Conservation (phyloP, 2,329 filamentous ascomycete genomes). For the Monilinia vaccinii-corymbosi region DNA sequence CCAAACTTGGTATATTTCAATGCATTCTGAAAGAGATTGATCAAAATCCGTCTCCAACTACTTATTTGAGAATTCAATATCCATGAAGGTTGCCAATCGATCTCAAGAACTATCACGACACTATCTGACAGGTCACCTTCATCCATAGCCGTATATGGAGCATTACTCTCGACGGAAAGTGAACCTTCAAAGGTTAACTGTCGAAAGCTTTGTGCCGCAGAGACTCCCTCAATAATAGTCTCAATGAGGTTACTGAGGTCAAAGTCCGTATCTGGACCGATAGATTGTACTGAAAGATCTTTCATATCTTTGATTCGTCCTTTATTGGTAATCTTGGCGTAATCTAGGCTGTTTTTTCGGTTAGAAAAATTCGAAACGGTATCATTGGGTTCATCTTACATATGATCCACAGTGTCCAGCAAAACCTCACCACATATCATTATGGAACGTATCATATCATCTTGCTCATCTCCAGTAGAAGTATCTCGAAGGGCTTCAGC, state of each 20-base stretch:
- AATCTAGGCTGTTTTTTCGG: constrained; percentile 25
- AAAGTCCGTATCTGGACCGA: constrained; percentile 3
- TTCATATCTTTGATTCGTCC: background rate
- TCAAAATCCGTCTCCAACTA: constrained; percentile 40
- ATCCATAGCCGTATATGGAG: background rate
- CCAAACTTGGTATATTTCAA: constrained; percentile 50
- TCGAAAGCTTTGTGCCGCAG: constrained; percentile 18
- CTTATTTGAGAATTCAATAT: constrained; percentile 44
- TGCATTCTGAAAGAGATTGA: constrained; percentile 54
- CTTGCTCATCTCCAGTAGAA: constrained; percentile 35
- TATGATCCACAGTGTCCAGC: constrained; percentile 43
- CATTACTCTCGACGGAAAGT: background rate
- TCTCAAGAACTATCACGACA: constrained; percentile 36
- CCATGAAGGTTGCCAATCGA: constrained; percentile 37
- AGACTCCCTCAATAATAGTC: constrained; percentile 21
- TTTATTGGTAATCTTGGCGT: constrained; percentile 21
- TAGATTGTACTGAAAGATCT: background rate
- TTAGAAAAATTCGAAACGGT: constrained; percentile 22
- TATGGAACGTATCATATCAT: constrained; percentile 38
- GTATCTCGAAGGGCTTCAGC: constrained; percentile 43
- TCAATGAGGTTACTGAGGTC: constrained; percentile 21
- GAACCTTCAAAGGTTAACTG: background rate
- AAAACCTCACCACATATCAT: constrained; percentile 41
- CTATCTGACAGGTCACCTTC: background rate
- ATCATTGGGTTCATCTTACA: constrained; percentile 31